phyloP scores from a whole-genome alignment of 1,139 yeast species.

The Diutina mesorugosa region DNA sequence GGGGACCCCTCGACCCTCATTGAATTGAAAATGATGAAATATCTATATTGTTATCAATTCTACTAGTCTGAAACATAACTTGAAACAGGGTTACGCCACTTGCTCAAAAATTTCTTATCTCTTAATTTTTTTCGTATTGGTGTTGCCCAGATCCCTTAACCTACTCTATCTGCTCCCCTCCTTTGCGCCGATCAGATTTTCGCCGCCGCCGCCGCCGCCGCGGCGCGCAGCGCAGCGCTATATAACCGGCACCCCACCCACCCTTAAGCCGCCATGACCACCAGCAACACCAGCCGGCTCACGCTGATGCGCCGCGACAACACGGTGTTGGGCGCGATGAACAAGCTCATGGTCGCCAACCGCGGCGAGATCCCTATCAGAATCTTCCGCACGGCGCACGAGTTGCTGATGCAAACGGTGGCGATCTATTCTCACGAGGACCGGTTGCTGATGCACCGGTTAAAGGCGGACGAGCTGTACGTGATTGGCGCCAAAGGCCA shows the following conservation, averaged over 20 bases:
- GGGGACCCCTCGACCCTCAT: background rate
- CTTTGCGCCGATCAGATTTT: background rate
- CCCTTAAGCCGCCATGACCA: background rate
- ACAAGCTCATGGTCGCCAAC: slow-evolving; percentile 82
- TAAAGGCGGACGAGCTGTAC: slow-evolving; percentile 87
- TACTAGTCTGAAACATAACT: background rate
- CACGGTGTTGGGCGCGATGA: slow-evolving; percentile 48
- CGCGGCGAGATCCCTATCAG: slow-evolving; percentile 90
- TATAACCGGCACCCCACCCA: too few species aligned
- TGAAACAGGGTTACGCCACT: too few species aligned
- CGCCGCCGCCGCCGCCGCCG: background rate
- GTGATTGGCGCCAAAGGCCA: slow-evolving; percentile 86
- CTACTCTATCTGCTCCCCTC: too few species aligned
- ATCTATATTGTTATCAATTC: too few species aligned
- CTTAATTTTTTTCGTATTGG: too few species aligned
- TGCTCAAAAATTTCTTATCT: too few species aligned
- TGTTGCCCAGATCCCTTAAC: too few species aligned
- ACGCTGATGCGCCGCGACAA: slow-evolving; percentile 51
- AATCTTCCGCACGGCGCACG: slow-evolving; percentile 96
- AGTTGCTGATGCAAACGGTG: slow-evolving; percentile 92
- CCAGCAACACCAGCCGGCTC: slow-evolving; percentile 12
- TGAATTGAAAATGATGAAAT: background rate
- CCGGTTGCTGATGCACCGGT: slow-evolving; percentile 85
- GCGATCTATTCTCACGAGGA: slow-evolving; percentile 97
- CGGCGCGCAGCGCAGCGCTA: background rate